Conservation (phyloP, 768 basidiomycete genomes). For the Boletus rex-veris region DNA sequence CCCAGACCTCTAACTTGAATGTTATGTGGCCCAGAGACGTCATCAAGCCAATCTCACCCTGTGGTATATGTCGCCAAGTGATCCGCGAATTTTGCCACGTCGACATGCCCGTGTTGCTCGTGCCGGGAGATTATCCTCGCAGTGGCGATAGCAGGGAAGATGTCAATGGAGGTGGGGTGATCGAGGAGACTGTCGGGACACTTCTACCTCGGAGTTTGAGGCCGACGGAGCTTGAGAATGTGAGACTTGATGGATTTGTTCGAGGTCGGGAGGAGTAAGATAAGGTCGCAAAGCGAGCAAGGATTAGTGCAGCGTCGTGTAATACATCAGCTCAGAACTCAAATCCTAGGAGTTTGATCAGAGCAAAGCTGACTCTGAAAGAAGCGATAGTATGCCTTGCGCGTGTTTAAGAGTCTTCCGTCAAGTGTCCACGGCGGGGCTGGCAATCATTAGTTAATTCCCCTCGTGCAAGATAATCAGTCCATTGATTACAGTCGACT, state of each 20-base stretch:
- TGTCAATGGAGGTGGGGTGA: not conserved
- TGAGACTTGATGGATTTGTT: not conserved
- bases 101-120: slow-evolving; percentile 69
- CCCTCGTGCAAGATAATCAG: too few species aligned
- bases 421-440: too few species aligned
- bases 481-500: too few species aligned
- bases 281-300: not conserved
- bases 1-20: not conserved
- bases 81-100: slow-evolving; percentile 79
- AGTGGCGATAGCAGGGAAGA: not conserved
- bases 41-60: slow-evolving; percentile 69
- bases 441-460: too few species aligned
- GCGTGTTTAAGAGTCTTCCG: too few species aligned
- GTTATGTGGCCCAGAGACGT: slow-evolving; percentile 55
- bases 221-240: not conserved
- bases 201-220: not conserved
- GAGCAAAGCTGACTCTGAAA: too few species aligned
- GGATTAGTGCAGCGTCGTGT: too few species aligned
- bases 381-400: too few species aligned
- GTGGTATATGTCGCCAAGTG: slow-evolving; percentile 91
- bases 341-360: too few species aligned
- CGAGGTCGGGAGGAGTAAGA: not conserved
- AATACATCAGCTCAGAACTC: too few species aligned
- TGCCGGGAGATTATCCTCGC: slow-evolving; percentile 46
- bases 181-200: not conserved